Evolutionary conservation across 345 rosid genomes (phyloP).

Genomic region (Eucalyptus marginata): DNA sequence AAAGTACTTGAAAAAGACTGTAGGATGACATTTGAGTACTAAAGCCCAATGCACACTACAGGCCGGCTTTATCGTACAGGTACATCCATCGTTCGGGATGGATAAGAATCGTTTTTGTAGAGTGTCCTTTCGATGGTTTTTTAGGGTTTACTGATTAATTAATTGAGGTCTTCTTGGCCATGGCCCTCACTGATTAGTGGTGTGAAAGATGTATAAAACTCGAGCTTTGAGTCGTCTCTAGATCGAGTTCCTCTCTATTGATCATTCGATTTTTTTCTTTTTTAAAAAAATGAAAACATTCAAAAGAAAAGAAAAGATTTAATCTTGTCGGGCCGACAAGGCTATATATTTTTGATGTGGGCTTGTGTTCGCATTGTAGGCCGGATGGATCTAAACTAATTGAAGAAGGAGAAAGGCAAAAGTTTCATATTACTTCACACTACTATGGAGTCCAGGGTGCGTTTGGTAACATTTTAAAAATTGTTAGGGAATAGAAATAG

Average conservation of each 20-base stretch:
- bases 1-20: neutral
- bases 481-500: no score
- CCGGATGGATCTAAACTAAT: neutral
- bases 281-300: no score
- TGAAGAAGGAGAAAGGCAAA: neutral
- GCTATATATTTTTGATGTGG: neutral
- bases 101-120: neutral
- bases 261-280: neutral
- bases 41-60: neutral
- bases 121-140: neutral
- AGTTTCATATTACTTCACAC: neutral
- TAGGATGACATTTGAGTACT: neutral
- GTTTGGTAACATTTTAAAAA: no score
- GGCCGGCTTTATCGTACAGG: neutral
- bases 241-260: neutral
- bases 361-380: neutral
- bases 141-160: neutral
- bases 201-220: neutral
- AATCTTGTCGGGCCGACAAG: neutral
- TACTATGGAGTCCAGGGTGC: neutral
- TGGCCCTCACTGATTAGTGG: neutral
- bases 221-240: rapidly evolving
- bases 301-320: neutral
- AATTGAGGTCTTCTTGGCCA: neutral
- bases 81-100: neutral